Percentiles rank a stretch among this genome's conserved stretches.
phyloP scores from a whole-genome alignment of 306 rosid genomes.

The Notholithocarpus densiflorus region DNA sequence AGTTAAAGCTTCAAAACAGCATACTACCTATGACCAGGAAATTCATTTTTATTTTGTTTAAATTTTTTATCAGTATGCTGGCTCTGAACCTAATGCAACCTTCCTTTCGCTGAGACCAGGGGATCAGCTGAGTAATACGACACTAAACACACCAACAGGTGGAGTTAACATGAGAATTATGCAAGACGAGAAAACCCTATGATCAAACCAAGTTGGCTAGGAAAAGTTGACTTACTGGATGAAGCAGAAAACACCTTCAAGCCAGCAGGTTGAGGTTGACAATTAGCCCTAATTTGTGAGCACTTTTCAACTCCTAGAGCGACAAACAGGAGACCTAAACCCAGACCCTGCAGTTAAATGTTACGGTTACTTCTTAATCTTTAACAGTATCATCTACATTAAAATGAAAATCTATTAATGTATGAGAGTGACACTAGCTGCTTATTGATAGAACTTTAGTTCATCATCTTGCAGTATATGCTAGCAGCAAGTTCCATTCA shows the following conservation, averaged over 20 bases:
- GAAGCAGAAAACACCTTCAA: slow-evolving; percentile 64
- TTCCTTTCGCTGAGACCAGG: slow-evolving; percentile 24
- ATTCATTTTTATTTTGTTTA: neutral
- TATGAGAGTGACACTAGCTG: slow-evolving; percentile 32
- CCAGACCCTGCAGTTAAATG: slow-evolving; percentile 86
- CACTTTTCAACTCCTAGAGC: slow-evolving; percentile 85
- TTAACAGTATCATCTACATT: slow-evolving; percentile 39
- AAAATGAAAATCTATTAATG: slow-evolving; percentile 19
- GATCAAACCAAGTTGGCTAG: slow-evolving; percentile 46
- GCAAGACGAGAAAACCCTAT: slow-evolving; percentile 46
- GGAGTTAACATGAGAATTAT: slow-evolving; percentile 40
- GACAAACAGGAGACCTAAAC: slow-evolving; percentile 86
- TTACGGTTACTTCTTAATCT: slow-evolving; percentile 59
- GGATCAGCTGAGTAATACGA: slow-evolving; percentile 24
- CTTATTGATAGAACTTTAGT: slow-evolving; percentile 30
- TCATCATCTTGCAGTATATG: slow-evolving; percentile 24
- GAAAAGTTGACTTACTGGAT: slow-evolving; percentile 71
- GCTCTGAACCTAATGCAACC: slow-evolving; percentile 40
- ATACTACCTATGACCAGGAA: slow-evolving; percentile 8
- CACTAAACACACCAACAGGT: slow-evolving; percentile 43
- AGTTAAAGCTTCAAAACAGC: slow-evolving; percentile 2
- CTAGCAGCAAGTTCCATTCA: slow-evolving; percentile 27
- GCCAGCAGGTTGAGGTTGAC: slow-evolving; percentile 74
- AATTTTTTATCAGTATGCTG: neutral
- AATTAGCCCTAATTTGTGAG: slow-evolving; percentile 64